A percentile compares a stretch with the other conserved stretches of the same genome.
These are phyloP conservation scores for Wickerhamomyces silvicola DNA, from an alignment of 805 yeast genomes.

Conservation along the genomic window DNA sequence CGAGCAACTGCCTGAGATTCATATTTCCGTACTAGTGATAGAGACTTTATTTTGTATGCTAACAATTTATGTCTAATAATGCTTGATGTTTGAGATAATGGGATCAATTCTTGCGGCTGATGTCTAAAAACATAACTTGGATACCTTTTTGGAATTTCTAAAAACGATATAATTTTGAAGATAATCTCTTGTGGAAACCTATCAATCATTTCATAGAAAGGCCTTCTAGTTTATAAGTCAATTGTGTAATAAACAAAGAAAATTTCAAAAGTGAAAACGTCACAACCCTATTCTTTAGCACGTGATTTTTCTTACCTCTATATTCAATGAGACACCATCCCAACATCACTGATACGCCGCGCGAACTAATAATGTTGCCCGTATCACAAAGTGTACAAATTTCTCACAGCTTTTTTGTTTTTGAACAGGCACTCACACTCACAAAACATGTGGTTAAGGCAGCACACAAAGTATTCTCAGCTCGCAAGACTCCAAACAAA, in stretches of 20 bases:
- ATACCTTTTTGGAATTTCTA: constrained; percentile 3
- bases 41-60: too few relatives aligned
- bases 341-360: too few relatives aligned
- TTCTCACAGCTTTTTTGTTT: too few relatives aligned
- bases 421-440: too few relatives aligned
- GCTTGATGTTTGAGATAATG: constrained; percentile 9
- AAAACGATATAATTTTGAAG: background rate
- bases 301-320: too few relatives aligned
- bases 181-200: constrained; percentile 10
- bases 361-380: too few relatives aligned
- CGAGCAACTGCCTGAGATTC: constrained; percentile 4
- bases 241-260: too few relatives aligned
- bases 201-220: constrained; percentile 5
- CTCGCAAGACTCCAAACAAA: constrained; percentile 10
- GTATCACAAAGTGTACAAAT: too few relatives aligned
- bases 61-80: constrained; percentile 1
- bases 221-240: too few relatives aligned
- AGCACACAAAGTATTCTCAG: constrained; percentile 4
- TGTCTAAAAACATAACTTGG: constrained; percentile 12
- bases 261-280: too few relatives aligned
- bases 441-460: background rate
- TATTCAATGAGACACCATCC: too few relatives aligned
- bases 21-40: constrained; percentile 9
- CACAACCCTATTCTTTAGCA: too few relatives aligned
- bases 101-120: constrained; percentile 1